Conservation (phyloP, 352 stramenopile genomes). For the Phytophthora hibernalis region DNA sequence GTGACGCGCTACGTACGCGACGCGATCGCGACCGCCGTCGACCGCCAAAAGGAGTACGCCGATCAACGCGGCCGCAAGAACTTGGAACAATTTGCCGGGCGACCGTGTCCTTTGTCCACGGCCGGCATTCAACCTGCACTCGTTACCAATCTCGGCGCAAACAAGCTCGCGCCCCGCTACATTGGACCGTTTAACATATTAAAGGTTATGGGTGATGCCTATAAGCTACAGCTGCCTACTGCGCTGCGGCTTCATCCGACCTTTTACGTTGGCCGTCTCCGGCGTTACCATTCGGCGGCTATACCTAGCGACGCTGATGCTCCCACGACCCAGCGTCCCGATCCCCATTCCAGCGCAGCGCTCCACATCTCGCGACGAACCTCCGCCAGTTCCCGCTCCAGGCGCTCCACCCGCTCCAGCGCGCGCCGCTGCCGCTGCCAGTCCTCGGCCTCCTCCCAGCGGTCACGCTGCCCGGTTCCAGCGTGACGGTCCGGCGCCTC, state of each 20-base stretch:
- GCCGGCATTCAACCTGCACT: background rate
- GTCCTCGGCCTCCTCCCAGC: background rate
- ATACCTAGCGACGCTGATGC: conserved; percentile 8
- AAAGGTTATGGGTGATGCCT: background rate
- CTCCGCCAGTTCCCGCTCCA: too few species aligned
- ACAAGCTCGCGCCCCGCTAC: conserved; percentile 16
- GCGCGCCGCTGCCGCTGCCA: too few species aligned
- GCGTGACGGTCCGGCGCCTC: background rate
- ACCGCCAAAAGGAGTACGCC: conserved; percentile 34
- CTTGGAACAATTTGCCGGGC: conserved; percentile 8
- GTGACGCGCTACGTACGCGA: conserved; percentile 30
- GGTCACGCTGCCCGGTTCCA: background rate
- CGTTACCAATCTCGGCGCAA: conserved; percentile 12
- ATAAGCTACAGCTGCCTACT: conserved; percentile 20
- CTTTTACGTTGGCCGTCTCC: conserved; percentile 20
- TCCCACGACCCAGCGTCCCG: background rate
- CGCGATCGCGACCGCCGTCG: conserved; percentile 17
- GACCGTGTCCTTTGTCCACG: conserved; percentile 28
- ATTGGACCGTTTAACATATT: conserved; percentile 21
- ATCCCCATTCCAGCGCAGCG: too few species aligned
- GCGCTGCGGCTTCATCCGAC: conserved; percentile 20
- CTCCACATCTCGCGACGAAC: too few species aligned
- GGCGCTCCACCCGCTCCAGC: too few species aligned
- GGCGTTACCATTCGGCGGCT: conserved; percentile 4
- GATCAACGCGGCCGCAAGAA: conserved; percentile 21